Base-by-base conservation (phyloP, 805 yeast genomes). In the Candida pini region DNA sequence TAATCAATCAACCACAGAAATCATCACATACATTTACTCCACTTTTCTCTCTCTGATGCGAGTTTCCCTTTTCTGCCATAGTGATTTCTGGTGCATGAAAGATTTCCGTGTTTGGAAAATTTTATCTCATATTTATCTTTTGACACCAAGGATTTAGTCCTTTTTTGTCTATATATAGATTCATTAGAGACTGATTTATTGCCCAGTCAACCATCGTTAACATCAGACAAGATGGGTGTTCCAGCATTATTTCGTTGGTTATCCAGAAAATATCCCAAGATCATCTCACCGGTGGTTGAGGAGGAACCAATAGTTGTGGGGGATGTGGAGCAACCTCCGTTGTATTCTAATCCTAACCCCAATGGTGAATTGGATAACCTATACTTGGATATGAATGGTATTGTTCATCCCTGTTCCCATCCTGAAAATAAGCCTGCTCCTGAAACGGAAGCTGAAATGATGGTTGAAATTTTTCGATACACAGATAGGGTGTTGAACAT, bases 221-320 rank as follows among this genome's bases (percentile, higher is more conserved):
- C n/a, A n/a, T n/a, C n/a, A n/a, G n/a, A n/a, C n/a, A 26, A 17
- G 21, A 83, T 84, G 92, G 96, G 98, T 69, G 98, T 92, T 45
- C 98, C 98, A 44, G 96, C 98, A 16, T 79, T 92, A 52, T 92
- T 88, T 63, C 74, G 98, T 65, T 92, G 98, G 97, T 68, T 92
- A 31, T 87, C 97, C 1, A 63, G 77, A 43, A 87, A 89, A 57
- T 92, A 88, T 52, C 97, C 98, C 9, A 89, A 90, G 63, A 90
- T 86, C 57, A 86, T 92, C 34, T 76, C 94, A 0, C 94, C 96
- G 0, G 97, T 87, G 5, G 50, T 85, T 4, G 96, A 88, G 51
- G 94, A 81, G 31, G 78, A 73, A 12, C 64, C 75, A 0, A 68
- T 68, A 3, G 59, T 61, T 2, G 68, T 81, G 9, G 80, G 78